Base-by-base conservation (phyloP, 2,329 filamentous ascomycete species). In the Colletotrichum aenigma region DNA sequence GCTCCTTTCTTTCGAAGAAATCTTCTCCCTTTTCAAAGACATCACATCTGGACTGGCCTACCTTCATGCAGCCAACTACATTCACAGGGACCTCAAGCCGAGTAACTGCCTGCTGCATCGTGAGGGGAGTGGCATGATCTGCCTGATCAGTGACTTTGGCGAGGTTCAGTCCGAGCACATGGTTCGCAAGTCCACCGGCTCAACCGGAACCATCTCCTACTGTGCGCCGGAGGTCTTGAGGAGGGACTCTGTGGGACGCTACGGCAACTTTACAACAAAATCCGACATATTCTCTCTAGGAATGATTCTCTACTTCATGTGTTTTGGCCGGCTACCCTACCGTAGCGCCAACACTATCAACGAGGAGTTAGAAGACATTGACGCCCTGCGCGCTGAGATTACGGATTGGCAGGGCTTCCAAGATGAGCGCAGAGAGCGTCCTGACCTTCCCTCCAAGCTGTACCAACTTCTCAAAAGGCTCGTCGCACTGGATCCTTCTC, bases 301-400 rank as follows among this genome's bases (percentile, higher is more conserved):
- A 65, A 98, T 99, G 96, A 98, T 98, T 71, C 89, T 99, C 5
- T 98, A 98, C 84, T 99, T 99, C 82, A 94, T 99, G 89, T 99
- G 97, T 83, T 99, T 99, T 82, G 95, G 94, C 2, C 91, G 93
- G 62, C 89, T 99, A 13, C 97, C 97, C 0, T 99, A 98, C 82
- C 89, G 86, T 28, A 94, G 94, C 79, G 95, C 96, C 68, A 96
- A 98, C 81, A 90, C 93, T 5, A 89, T 97, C 26, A 92, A 98
- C 75, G 96, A 98, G 83, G 96, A 98, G 81, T 93, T 95, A 71
- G 97, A 99, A 82, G 96, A 98, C 78, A 89, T 98, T 7, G 96
- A 98, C 79, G 88, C 93, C 78, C 89, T 99, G 34, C 92, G 96
- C 56, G 93, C 90, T 4, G 97, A 99, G 83, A 98, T 99, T 72